Evolutionary conservation across 225 moss, liverwort and hornwort genomes (phyloP).

Genomic region (Rhytidiadelphus loreus): DNA sequence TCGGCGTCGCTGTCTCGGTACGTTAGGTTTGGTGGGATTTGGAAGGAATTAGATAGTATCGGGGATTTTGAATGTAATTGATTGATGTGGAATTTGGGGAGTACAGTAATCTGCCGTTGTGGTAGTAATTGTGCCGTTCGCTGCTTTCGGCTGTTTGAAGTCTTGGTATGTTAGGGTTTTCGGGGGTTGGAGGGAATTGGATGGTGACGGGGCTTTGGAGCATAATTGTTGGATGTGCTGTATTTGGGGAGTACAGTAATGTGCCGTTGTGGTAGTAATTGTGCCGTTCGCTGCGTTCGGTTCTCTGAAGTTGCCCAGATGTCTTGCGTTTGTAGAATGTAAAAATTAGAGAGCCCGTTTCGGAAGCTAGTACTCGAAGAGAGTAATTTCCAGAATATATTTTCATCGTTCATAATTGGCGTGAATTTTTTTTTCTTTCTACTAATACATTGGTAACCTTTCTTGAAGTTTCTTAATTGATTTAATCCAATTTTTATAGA

Average conservation of each 20-base stretch:
- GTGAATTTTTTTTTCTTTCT: neutral
- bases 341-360: neutral
- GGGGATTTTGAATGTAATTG: neutral
- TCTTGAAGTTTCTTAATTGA: neutral
- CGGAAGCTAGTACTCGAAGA: neutral
- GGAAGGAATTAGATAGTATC: neutral
- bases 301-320: neutral
- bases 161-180: neutral
- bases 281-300: neutral
- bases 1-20: slow-evolving; percentile 74
- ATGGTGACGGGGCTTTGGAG: neutral
- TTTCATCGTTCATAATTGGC: neutral
- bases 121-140: neutral
- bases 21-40: neutral
- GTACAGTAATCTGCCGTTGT: neutral
- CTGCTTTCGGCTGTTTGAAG: neutral
- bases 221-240: neutral
- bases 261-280: neutral
- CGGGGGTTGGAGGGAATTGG: neutral
- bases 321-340: neutral
- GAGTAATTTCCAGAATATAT: neutral
- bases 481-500: neutral
- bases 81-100: neutral
- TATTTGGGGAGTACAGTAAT: neutral
- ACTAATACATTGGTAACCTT: neutral